Percentiles rank a stretch among this genome's conserved stretches.
phyloP scores from a whole-genome alignment of 306 rosid genomes.

The Parietaria judaica region DNA sequence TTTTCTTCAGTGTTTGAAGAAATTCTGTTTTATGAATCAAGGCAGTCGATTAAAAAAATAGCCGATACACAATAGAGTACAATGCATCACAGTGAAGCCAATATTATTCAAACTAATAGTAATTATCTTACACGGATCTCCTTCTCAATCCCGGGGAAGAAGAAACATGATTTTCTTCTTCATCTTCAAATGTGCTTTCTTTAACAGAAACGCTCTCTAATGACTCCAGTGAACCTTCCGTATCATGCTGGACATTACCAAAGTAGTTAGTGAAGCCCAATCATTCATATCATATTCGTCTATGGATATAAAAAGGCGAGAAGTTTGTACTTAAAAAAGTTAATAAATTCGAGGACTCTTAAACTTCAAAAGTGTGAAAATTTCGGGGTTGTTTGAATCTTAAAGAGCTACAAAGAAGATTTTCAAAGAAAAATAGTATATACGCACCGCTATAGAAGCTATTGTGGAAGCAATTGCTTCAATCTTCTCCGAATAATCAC shows the following conservation, averaged over 20 bases:
- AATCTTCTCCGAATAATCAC: conserved; percentile 73
- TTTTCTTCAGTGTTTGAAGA: conserved; percentile 38
- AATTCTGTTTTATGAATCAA: conserved; percentile 42
- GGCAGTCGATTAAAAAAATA: conserved; percentile 20
- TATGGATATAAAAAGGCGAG: not conserved
- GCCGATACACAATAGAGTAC: conserved; percentile 13
- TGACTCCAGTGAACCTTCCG: conserved; percentile 37
- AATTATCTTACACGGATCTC: conserved; percentile 52
- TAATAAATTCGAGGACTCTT: not conserved
- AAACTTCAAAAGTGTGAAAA: too few species aligned
- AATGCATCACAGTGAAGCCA: conserved; percentile 4
- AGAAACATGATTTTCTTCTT: conserved; percentile 29
- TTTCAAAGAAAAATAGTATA: not conserved
- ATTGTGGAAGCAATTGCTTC: conserved; percentile 73
- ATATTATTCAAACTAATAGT: conserved; percentile 1
- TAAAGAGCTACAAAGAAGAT: too few species aligned
- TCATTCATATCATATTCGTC: not conserved
- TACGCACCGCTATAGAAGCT: conserved; percentile 37
- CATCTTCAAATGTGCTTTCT: conserved; percentile 38
- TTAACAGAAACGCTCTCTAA: conserved; percentile 25
- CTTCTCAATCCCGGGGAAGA: conserved; percentile 70
- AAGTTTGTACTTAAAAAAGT: not conserved
- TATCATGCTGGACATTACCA: conserved; percentile 32
- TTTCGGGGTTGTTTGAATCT: not conserved
- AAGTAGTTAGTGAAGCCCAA: conserved; percentile 18